Evolutionary conservation across 805 yeast species (phyloP), one percentile per base, ranked within the genome.

Genomic region (Candida peoriensis): DNA sequence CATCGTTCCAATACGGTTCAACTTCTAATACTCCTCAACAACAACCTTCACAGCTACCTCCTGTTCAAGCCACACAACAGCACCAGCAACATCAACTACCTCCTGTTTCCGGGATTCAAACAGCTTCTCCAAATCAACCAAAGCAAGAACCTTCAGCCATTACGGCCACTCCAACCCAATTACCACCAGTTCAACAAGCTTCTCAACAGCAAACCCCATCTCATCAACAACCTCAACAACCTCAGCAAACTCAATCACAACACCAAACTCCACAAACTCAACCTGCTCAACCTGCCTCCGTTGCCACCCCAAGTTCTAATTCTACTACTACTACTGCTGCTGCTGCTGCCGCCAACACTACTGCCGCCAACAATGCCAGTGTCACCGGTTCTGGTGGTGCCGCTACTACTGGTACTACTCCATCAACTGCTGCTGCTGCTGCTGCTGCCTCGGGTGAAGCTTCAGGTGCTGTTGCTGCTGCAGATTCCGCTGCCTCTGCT

Each of bases 11-110:
- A 24, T 37, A 30, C 33, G 29, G 33, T 28, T 42, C 54, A 28
- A 36, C 34, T 19, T 30, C 42, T 17, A 41, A 30, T 30, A 41
- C 58, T 17, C 58, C 58, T 7, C 66, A 61, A 36, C 66, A 56
- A 28, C 57, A 51, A 25, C 64, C 54, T 20, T 51, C 55, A 15
- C 63, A 48, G 34, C 45, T 53, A 24, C 63, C 64, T 23, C 62
- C 64, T 19, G 56, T 60, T 28, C 60, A 44, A 26, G 56, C 61
- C 28, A 52, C 47, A 24, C 56, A 52, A 28, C 56, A 34, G 21
- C 32, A 33, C 18, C 38, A 47, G 10, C 56, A 48, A 29, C 41
- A 45, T 32, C 54, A 55, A 26, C 66, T 41, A 18, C 47, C 44
- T 9, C 36, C 47, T n/a, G 47, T 41, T 10, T 21, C 34, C 8